Evolutionary conservation across 2,329 filamentous ascomycete species (phyloP).

Genomic region (Cordyceps tenuipes): DNA sequence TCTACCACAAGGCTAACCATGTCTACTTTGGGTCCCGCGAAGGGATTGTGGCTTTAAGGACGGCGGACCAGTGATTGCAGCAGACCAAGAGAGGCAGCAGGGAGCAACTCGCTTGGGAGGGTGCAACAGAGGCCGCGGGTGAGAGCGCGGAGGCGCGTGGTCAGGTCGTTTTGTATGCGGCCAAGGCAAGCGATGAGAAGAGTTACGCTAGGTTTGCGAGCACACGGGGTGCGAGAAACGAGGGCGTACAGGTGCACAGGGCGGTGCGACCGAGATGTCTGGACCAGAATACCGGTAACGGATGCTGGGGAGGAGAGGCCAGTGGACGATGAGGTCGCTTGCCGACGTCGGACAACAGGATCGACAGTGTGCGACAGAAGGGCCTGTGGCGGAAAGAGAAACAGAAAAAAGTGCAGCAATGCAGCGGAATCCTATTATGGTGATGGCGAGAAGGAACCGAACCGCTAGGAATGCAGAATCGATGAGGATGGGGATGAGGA

Average conservation of each 20-base stretch:
- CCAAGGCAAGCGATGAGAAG: not conserved
- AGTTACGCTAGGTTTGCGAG: conserved; percentile 3
- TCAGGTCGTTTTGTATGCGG: not conserved
- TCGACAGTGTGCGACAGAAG: not conserved
- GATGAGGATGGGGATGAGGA: not conserved
- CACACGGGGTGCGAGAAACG: conserved; percentile 1
- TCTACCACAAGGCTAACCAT: conserved; percentile 42
- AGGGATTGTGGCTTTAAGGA: not conserved
- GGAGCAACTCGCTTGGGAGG: not conserved
- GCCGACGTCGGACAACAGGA: conserved; percentile 4
- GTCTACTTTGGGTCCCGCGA: conserved; percentile 16
- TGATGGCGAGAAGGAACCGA: not conserved
- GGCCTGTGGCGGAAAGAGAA: not conserved
- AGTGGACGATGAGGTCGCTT: not conserved
- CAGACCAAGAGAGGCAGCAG: not conserved
- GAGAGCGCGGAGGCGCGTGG: not conserved
- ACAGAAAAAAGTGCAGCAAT: not conserved
- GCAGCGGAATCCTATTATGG: not conserved
- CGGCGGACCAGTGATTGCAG: not conserved
- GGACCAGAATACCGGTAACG: conserved; percentile 9
- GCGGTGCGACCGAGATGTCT: conserved; percentile 6
- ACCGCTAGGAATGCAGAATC: not conserved
- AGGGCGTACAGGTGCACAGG: not conserved
- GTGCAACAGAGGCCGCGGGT: conserved; percentile 1
- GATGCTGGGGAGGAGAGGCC: not conserved